These are phyloP conservation scores for Shiraia sp. DNA, from an alignment of 2,329 filamentous ascomycete species.

Conservation along the genomic window DNA sequence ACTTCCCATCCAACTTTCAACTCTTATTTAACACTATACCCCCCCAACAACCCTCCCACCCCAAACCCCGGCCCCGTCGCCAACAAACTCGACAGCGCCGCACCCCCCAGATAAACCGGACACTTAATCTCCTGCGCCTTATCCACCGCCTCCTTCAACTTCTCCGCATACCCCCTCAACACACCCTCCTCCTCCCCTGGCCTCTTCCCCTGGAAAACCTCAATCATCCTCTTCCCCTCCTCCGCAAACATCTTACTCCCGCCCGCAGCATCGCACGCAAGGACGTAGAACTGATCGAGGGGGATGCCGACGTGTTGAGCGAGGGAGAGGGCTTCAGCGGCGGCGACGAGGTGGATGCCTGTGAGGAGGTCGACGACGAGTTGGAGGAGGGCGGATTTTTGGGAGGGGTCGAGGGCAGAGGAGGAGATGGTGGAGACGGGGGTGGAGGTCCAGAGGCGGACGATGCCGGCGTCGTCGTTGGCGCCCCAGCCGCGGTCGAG, in stretches of 20 bases:
- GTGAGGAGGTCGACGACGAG: constrained; percentile 41
- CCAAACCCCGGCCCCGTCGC: constrained; percentile 29
- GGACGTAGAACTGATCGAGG: constrained; percentile 40
- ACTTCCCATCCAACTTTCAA: too few relatives aligned
- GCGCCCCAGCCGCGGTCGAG: constrained; percentile 61
- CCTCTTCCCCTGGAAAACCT: constrained; percentile 36
- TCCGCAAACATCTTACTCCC: constrained; percentile 42
- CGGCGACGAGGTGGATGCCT: constrained; percentile 42
- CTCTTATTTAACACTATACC: constrained; percentile 24
- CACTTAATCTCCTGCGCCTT: constrained; percentile 42
- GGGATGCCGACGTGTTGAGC: constrained; percentile 44
- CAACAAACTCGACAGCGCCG: constrained; percentile 37
- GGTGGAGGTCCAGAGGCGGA: constrained; percentile 55
- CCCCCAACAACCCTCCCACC: constrained; percentile 24
- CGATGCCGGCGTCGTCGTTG: constrained; percentile 60
- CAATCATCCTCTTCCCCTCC: constrained; percentile 37
- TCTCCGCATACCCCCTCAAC: constrained; percentile 23
- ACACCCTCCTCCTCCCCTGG: constrained; percentile 20
- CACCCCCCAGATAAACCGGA: constrained; percentile 37
- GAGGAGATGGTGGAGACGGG: constrained; percentile 42
- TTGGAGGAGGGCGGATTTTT: constrained; percentile 39
- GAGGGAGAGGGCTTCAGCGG: constrained; percentile 43
- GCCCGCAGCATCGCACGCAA: constrained; percentile 43
- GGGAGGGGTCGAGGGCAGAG: constrained; percentile 29
- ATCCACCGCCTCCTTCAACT: constrained; percentile 33